phyloP scores from a whole-genome alignment of 352 stramenopile genomes.

The Pythium coloratum region DNA sequence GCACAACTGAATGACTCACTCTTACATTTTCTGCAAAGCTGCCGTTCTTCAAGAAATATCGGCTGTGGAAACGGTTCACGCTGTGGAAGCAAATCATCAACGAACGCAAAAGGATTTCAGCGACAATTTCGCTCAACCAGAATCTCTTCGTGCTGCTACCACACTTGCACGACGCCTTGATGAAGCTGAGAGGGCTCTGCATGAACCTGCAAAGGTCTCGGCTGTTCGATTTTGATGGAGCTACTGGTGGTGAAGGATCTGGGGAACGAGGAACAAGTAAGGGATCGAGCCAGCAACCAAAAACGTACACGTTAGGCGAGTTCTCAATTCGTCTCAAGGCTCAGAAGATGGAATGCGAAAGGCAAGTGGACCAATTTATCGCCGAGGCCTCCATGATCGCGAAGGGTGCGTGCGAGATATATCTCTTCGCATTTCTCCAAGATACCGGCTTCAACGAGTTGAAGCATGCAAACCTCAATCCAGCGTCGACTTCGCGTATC shows the following conservation, averaged over 20 bases:
- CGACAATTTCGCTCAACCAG: constrained; percentile 51
- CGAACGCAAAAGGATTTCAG: constrained; percentile 38
- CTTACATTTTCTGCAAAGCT: constrained; percentile 34
- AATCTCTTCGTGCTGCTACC: constrained; percentile 89
- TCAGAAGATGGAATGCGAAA: constrained; percentile 65
- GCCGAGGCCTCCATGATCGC: constrained; percentile 50
- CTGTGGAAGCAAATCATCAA: constrained; percentile 86
- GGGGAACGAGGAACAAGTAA: background rate
- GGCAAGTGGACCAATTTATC: constrained; percentile 62
- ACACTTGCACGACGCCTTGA: constrained; percentile 75
- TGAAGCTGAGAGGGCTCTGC: constrained; percentile 68
- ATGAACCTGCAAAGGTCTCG: constrained; percentile 40
- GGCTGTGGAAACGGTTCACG: constrained; percentile 89
- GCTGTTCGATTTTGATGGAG: constrained; percentile 47
- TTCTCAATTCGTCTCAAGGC: constrained; percentile 77
- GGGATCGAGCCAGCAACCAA: constrained; percentile 14
- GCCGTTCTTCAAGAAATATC: constrained; percentile 91
- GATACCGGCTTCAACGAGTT: constrained; percentile 55
- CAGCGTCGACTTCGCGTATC: background rate
- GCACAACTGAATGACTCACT: background rate
- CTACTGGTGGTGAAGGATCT: background rate
- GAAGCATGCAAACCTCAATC: constrained; percentile 6
- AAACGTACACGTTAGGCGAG: constrained; percentile 78
- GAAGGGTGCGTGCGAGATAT: constrained; percentile 66
- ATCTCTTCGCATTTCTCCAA: constrained; percentile 56